A percentile compares a stretch with the other conserved stretches of the same genome.
Evolutionary conservation across 2,329 filamentous ascomycete genomes (phyloP).

Genomic region (Aspergillus sp.): DNA sequence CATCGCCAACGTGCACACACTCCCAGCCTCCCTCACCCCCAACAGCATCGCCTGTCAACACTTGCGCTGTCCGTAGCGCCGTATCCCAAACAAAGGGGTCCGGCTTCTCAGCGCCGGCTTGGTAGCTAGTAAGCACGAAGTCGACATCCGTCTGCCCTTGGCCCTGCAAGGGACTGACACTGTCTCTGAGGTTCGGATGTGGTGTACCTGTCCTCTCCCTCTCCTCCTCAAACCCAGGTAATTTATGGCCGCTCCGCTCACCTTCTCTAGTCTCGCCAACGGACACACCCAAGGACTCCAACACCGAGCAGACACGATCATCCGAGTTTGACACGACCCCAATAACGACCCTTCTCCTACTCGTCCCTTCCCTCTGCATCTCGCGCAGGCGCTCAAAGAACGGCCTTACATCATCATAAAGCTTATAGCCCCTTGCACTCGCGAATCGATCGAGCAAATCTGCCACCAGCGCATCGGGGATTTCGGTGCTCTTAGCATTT

Average conservation of each 20-base stretch:
- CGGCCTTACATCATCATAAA: conserved; percentile 45
- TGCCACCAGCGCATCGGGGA: conserved; percentile 42
- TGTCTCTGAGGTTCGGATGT: too few relatives aligned
- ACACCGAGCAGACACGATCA: conserved; percentile 46
- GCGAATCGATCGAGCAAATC: conserved; percentile 46
- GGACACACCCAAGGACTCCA: conserved; percentile 44
- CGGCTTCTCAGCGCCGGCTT: conserved; percentile 52
- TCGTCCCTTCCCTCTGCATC: neutral
- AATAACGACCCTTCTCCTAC: conserved; percentile 33
- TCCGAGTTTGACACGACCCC: conserved; percentile 54
- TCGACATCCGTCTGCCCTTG: conserved; percentile 41
- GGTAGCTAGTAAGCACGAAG: conserved; percentile 52
- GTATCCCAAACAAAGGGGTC: conserved; percentile 45
- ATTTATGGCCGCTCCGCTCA: conserved; percentile 32
- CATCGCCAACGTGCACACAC: conserved; percentile 52
- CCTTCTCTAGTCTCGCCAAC: conserved; percentile 41
- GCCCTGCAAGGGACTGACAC: neutral
- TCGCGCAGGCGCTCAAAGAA: conserved; percentile 41
- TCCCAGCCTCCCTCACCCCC: conserved; percentile 26
- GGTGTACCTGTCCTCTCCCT: neutral
- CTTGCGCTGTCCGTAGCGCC: conserved; percentile 37
- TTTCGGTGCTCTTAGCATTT: conserved; percentile 17
- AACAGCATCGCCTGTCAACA: conserved; percentile 15
- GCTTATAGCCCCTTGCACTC: conserved; percentile 43
- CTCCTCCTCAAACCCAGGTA: conserved; percentile 29